Evolutionary conservation across 2,329 filamentous ascomycete species (phyloP).

Genomic region (Seiridium unicorne): DNA sequence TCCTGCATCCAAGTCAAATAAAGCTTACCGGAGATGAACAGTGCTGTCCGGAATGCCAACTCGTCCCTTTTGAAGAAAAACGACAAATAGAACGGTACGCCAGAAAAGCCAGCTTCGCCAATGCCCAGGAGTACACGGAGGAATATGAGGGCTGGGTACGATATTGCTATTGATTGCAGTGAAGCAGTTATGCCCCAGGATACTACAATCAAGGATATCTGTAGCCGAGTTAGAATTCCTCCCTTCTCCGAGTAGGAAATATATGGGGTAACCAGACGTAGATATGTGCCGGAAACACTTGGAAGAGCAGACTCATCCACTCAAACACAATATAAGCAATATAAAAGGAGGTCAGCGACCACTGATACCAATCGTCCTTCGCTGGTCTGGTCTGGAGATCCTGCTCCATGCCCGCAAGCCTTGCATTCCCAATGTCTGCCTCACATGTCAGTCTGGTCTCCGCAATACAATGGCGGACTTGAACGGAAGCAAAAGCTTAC

Average conservation of each 20-base stretch:
- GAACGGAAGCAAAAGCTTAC: slow-evolving; percentile 42
- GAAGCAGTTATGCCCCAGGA: slow-evolving; percentile 80
- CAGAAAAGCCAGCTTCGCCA: slow-evolving; percentile 64
- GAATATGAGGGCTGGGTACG: slow-evolving; percentile 57
- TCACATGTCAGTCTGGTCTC: background rate
- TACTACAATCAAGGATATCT: slow-evolving; percentile 55
- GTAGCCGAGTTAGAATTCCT: background rate
- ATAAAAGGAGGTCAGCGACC: slow-evolving; percentile 62
- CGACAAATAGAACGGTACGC: slow-evolving; percentile 62
- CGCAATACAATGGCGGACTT: background rate
- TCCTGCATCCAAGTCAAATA: too few relatives aligned
- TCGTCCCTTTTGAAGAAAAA: slow-evolving; percentile 68
- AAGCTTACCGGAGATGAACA: slow-evolving; percentile 71
- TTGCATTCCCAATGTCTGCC: slow-evolving; percentile 61
- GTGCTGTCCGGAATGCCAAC: slow-evolving; percentile 78
- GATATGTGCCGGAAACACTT: slow-evolving; percentile 57
- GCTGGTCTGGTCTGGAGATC: slow-evolving; percentile 54
- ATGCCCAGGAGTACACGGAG: slow-evolving; percentile 59
- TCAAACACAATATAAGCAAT: slow-evolving; percentile 62
- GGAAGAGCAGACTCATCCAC: slow-evolving; percentile 65
- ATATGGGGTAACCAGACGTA: slow-evolving; percentile 37
- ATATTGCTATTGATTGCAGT: slow-evolving; percentile 65
- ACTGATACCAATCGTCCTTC: slow-evolving; percentile 52
- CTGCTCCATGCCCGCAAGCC: slow-evolving; percentile 61
- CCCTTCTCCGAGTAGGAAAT: background rate